Evolutionary conservation across 1,139 yeast genomes (phyloP), one percentile per base, ranked within the genome.

Genomic region (Taphrina confusa): DNA sequence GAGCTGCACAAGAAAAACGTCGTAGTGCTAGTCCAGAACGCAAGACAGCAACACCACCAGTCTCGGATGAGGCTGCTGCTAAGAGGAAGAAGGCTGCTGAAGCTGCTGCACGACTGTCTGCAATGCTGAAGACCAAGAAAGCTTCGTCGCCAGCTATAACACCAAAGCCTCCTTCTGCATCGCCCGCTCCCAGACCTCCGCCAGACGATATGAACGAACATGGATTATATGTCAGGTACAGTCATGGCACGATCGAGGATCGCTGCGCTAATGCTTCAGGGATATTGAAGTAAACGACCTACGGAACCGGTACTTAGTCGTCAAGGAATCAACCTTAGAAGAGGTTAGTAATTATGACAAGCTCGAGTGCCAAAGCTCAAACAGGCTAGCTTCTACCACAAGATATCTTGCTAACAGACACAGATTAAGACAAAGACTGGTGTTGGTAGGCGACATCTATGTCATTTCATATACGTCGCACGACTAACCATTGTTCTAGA

Each of bases 281-380:
- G 71, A 70, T 22, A 67, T 74, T 56, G 75, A 73, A 25, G 74
- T 74, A 56, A 74, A 74, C 58, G 75, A 74, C 52, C 61, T 73
- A 50, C 67, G 75, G 22, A 74, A 73, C 68, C 70, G 74, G 56
- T 74, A 73, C 60, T 64, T 74, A 57, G 66, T 74, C 54, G 73
- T 76, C 27, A 74, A 74, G 61, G 71, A 67, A 11, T 68, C 70
- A 22, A 73, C 76, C 1, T 74, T 70, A 59, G 64, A 64, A 4
- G 65, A 64, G 64, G 63, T 61, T 44, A 12, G 52, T 47, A 1
- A 12, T 8, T 1, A 25, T 16, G 27, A 9, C 23, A 22, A 27
- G 30, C 18, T 28, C 31, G 27, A 18, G 28, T 33, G 42, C 40
- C 25, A 34, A 49, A 25, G 54, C 54, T 34, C 54, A 49, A 46